Base-by-base conservation (phyloP, 176 grass and related monocot species). In the Hsuehochloa calcarea region DNA sequence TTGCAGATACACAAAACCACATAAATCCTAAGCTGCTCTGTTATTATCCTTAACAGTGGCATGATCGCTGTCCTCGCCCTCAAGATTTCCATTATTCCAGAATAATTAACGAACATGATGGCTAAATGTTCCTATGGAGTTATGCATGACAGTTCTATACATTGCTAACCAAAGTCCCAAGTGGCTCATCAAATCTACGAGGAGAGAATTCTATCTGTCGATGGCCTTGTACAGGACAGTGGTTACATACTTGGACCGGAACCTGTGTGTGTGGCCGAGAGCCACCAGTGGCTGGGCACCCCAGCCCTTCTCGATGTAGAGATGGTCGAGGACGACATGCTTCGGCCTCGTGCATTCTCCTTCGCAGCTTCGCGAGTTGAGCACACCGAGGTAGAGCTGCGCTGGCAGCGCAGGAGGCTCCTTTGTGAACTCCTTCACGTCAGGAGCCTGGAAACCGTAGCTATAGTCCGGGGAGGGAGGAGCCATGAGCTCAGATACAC, bases 281-380 rank as follows among this genome's bases (percentile, higher is more conserved):
- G 89, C 87, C 19, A 95, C 89, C 55, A 93, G 60, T 1, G 93
- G 87, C 11, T 90, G 90, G 34, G 90, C 52, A 26, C 81, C 84
- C 59, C 87, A 91, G 13, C 87, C 87, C 61, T 93, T 93, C 82
- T 89, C 93, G 0, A 95, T 92, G 87, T 89, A 98, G 47, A 93
- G 89, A 38, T 98, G 96, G 89, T 95, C 79, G 26, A 92, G 93
- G 54, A 98, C 80, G 29, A 93, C 78, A 41, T 95, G 95, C 79
- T 88, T 80, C 1, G 93, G 95, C 64, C 78, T 88, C 4, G 82
- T 65, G 45, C 85, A 93, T 37, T 78, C 47, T 49, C 75, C 88
- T 0, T 55, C 84, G 5, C 72, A 77, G 25, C 82, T 55, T 23
- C 74, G 87, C 3, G 87, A 86, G 41, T 91, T 89, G 1, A 95